Conservation (phyloP, 2,329 filamentous ascomycete genomes). For the Verticillium albo-atrum region DNA sequence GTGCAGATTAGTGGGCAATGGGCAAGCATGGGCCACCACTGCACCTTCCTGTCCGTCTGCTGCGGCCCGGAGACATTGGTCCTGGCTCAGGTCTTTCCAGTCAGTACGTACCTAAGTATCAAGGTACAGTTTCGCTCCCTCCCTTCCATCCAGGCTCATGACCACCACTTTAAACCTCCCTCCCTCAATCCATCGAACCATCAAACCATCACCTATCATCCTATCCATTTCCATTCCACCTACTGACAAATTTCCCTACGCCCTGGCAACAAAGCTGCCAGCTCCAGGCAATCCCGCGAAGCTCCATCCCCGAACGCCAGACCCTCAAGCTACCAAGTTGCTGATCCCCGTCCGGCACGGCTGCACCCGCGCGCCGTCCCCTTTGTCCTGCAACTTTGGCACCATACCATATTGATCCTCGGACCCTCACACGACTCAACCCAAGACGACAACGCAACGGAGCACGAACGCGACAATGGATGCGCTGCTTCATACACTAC, state of each 20-base stretch:
- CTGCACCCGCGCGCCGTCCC: background rate
- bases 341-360: background rate
- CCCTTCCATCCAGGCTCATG: background rate
- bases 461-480: background rate
- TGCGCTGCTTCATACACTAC: background rate
- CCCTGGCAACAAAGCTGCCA: no score
- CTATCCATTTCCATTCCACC: no score
- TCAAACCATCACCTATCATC: no score
- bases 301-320: no score
- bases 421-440: background rate
- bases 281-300: no score
- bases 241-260: no score
- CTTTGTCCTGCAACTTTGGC: background rate
- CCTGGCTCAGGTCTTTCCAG: background rate
- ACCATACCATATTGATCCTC: background rate
- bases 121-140: background rate
- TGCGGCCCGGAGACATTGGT: background rate
- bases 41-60: no score
- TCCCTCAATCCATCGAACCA: no score
- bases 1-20: background rate
- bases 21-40: background rate
- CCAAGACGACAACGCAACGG: background rate
- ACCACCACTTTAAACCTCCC: no score
- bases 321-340: background rate
- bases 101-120: background rate